Base-by-base conservation (phyloP, 495 filamentous ascomycete genomes). In the Lineolata rhizophorae region DNA sequence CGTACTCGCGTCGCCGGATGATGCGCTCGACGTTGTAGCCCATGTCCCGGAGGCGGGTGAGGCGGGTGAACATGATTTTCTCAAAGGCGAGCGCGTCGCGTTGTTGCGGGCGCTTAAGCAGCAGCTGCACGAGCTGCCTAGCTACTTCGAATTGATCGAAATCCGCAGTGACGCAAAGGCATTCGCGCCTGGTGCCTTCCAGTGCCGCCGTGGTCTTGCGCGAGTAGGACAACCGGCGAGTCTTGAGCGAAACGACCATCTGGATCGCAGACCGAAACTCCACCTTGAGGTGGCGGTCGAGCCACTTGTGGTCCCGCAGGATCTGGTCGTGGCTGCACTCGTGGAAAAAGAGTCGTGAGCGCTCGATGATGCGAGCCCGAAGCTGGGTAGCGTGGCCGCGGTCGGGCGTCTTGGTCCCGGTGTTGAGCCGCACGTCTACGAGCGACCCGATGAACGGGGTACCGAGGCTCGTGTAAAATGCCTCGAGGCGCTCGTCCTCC, bases 1-100 rank as follows among this genome's bases (percentile, higher is more conserved):
- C 83, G 4, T 74, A 73, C 8, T 72, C 81, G 51, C 82, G 84
- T 20, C 71, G 68, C 19, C 75, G 67, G 13, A 99, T 60, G 43
- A 95, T 92, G 11, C 87, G 70, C 34, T 87, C 78, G 25, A 95
- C 87, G 41, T 99, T 95, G 54, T 87, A 93, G 3, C 87, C 87
- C 35, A 83, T 76, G 15, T 62, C 63, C 42, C 71, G 70, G 6
- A 99, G 56, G 38, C 80, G 67, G 22, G 72, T 57, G 8, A 99
- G 56, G 38, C 78, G 76, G n/a, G 67, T 73, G 30, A 73, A 79
- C 20, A 99, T 54, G 33, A 99, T 68, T 40, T 75, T 80, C 47
- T 93, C 84, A 20, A 99, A 62, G 12, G 82, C 76, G 36, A 94
- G 58, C 42, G 70, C 77, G 3, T 80, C 78, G 39, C 87, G 74